Evolutionary conservation across 2,329 filamentous ascomycete genomes (phyloP).

Genomic region (Fusarium liriodendri): DNA sequence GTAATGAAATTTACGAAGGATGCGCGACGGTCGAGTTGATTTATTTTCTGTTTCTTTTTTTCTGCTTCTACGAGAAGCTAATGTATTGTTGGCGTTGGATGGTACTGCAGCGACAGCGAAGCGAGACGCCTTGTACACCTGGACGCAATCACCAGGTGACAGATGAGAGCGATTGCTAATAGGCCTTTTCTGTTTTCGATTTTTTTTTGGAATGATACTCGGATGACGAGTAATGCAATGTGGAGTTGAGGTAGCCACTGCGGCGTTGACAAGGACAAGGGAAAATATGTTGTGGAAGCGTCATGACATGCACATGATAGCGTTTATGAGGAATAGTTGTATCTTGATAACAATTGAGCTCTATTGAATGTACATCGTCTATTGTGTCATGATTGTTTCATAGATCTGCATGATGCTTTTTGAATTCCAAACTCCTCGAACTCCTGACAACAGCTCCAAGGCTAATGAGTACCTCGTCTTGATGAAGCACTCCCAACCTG

Average conservation of each 20-base stretch:
- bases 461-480: not conserved
- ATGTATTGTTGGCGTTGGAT: conserved; percentile 41
- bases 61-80: conserved; percentile 8
- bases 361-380: not conserved
- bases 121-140: conserved; percentile 26
- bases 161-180: conserved; percentile 6
- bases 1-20: conserved; percentile 39
- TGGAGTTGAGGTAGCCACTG: conserved; percentile 24
- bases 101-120: conserved; percentile 19
- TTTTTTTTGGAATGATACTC: conserved; percentile 3
- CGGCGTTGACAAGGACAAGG: conserved; percentile 36
- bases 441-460: conserved; percentile 13
- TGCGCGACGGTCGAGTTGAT: conserved; percentile 28
- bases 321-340: conserved; percentile 24
- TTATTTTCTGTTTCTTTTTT: conserved; percentile 5
- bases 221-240: conserved; percentile 17
- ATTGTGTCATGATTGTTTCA: not conserved
- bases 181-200: conserved; percentile 1
- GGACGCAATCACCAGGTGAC: conserved; percentile 15
- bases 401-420: not conserved
- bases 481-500: not conserved
- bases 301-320: conserved; percentile 10
- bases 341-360: not conserved
- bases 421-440: conserved; percentile 31
- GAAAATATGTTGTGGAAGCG: conserved; percentile 20